Evolutionary conservation across 768 basidiomycete genomes (phyloP), one percentile per base, ranked within the genome.

Genomic region (Tephrocybe sp.): DNA sequence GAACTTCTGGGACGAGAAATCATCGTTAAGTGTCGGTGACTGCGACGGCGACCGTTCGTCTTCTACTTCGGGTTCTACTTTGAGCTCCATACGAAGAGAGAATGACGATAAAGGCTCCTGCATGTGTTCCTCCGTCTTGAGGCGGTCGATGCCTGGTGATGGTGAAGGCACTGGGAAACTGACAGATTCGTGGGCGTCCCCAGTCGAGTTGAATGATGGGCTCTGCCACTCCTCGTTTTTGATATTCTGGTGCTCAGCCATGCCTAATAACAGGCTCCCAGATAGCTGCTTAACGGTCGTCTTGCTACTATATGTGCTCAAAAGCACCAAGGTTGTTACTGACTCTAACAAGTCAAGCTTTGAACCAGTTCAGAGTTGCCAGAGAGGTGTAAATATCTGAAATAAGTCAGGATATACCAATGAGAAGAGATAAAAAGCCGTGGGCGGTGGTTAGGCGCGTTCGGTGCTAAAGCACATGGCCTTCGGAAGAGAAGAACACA

Each of bases 11-110:
- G 62, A 55, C 57, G 66, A 55, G 24, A 63, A 52, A 31, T 70
- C 67, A 49, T 69, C 68, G 46, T 63, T 55, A 24, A 67, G 61
- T 4, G 71, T 70, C 39, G 70, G 69, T 11, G 69, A 70, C 59
- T 67, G 65, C 26, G 71, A 71, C 24, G 68, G 65, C 38, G 67
- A 68, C 22, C 51, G 47, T 36, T 57, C 52, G 27, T 52, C 63
- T 54, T 67, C 65, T 36, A 48, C 48, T 54, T 69, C 69, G 49
- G 62, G 49, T 35, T 71, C 66, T 47, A 59, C 36, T 54, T 70
- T 71, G 57, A 63, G 39, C 52, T 69, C 63, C 60, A 66, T 69
- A 26, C 32, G 35, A 43, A 55, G 59, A 51, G 61, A 42, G 57
- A 63, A 60, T 47, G 50, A 64, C 53, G 61, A 61, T 50, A 54